Evolutionary conservation across 2,329 filamentous ascomycete species (phyloP).

Genomic region (Ophiostoma novo-ulmi): DNA sequence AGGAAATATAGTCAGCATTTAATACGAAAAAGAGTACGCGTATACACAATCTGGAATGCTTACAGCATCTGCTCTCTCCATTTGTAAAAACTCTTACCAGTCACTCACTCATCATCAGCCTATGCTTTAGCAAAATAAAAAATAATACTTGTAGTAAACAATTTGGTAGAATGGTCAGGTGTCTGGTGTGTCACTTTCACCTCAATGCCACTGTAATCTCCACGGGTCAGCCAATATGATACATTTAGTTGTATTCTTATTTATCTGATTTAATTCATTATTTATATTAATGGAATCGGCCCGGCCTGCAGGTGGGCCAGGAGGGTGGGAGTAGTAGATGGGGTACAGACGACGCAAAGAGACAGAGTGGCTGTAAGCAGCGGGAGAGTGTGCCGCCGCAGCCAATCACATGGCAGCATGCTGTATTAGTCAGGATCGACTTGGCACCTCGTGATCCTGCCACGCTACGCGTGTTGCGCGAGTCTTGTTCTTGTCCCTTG

Average conservation of each 20-base stretch:
- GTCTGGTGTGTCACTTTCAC: not conserved
- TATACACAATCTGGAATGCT: not conserved
- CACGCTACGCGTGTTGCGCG: not conserved
- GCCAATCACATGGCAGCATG: not conserved
- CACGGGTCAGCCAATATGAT: not conserved
- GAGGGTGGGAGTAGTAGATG: slow-evolving; percentile 10
- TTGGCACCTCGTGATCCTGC: slow-evolving; percentile 10
- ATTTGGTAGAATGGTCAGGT: not conserved
- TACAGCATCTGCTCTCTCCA: not conserved
- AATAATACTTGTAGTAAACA: not conserved
- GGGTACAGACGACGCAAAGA: not conserved
- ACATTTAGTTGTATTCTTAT: not conserved
- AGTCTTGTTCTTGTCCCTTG: not conserved
- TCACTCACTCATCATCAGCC: not conserved
- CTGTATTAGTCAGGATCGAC: slow-evolving; percentile 1
- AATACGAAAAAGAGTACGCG: not conserved
- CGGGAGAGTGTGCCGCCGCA: not conserved
- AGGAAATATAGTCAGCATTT: not conserved
- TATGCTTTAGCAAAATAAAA: no score
- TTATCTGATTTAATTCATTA: not conserved
- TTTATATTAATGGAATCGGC: slow-evolving; percentile 7
- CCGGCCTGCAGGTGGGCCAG: slow-evolving; percentile 8
- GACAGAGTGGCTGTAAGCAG: not conserved
- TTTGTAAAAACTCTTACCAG: not conserved
- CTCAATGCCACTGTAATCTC: not conserved